Evolutionary conservation across 1,139 yeast species (phyloP).

Genomic region (Sugiyamaella sp.): DNA sequence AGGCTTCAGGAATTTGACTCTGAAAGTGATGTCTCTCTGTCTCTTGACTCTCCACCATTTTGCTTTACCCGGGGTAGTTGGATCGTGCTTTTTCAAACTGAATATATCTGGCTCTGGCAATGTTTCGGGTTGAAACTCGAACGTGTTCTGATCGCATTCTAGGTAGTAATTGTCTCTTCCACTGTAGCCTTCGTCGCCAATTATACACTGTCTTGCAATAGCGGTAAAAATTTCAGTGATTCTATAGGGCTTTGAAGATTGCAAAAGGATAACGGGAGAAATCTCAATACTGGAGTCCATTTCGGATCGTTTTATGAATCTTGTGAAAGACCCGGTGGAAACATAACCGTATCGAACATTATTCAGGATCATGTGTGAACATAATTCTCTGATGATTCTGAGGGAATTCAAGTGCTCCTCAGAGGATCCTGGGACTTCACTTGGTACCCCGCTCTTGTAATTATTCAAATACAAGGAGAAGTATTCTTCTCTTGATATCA

Average conservation of each 20-base stretch:
- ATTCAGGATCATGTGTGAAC: constrained; percentile 31
- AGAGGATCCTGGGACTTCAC: background rate
- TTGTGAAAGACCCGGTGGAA: constrained; percentile 29
- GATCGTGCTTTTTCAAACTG: constrained; percentile 27
- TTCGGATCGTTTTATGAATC: constrained; percentile 29
- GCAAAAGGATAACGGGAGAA: constrained; percentile 27
- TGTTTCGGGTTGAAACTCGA: constrained; percentile 24
- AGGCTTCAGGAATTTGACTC: constrained; percentile 18
- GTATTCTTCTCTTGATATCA: constrained; percentile 21
- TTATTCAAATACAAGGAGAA: constrained; percentile 11
- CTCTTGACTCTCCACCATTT: constrained; percentile 32
- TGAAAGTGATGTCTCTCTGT: constrained; percentile 23
- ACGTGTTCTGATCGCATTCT: constrained; percentile 20
- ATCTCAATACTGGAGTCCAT: constrained; percentile 26
- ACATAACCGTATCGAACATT: constrained; percentile 35
- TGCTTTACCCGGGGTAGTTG: constrained; percentile 28
- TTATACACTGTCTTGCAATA: constrained; percentile 27
- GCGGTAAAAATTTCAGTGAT: constrained; percentile 28
- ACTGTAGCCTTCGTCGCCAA: constrained; percentile 19
- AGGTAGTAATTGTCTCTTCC: constrained; percentile 17
- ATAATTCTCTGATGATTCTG: constrained; percentile 14
- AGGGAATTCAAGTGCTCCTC: background rate
- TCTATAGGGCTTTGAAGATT: constrained; percentile 11
- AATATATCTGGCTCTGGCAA: constrained; percentile 31
- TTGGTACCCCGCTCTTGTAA: background rate